Evolutionary conservation across 495 filamentous ascomycete genomes (phyloP).

Genomic region (Talaromyces stipitatus): DNA sequence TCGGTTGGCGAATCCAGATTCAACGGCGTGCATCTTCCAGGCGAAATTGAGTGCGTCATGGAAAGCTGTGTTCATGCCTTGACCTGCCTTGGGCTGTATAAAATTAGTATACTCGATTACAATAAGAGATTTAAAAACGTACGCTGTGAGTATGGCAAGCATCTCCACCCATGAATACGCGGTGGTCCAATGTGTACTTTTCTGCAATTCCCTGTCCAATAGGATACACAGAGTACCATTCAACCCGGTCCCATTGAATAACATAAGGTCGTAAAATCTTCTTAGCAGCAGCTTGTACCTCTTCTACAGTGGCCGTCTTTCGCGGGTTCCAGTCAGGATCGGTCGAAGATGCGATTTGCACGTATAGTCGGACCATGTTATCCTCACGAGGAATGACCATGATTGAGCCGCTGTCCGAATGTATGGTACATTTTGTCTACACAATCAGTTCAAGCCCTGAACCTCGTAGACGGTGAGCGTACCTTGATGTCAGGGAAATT

Average conservation of each 20-base stretch:
- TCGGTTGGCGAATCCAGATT: conserved; percentile 48
- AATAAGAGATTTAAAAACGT: conserved; percentile 15
- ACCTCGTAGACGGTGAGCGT: conserved; percentile 3
- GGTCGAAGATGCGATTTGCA: conserved; percentile 60
- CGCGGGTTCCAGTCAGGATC: conserved; percentile 47
- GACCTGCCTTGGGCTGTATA: conserved; percentile 53
- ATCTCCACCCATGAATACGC: conserved; percentile 52
- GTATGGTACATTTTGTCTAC: conserved; percentile 83
- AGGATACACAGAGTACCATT: conserved; percentile 55
- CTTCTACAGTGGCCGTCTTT: conserved; percentile 41
- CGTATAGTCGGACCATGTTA: conserved; percentile 70
- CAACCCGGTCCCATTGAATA: conserved; percentile 41
- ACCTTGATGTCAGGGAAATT: conserved; percentile 75
- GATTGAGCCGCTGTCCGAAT: conserved; percentile 49
- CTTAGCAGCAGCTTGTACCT: conserved; percentile 50
- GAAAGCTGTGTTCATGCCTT: conserved; percentile 43
- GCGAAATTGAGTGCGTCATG: conserved; percentile 61
- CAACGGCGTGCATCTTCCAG: conserved; percentile 67
- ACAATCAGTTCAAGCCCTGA: neutral
- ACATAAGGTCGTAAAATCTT: conserved; percentile 51
- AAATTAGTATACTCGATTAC: conserved; percentile 17
- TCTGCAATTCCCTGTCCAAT: conserved; percentile 54
- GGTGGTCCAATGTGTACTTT: conserved; percentile 43
- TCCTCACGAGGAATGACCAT: conserved; percentile 72
- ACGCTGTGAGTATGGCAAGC: conserved; percentile 59